Evolutionary conservation across 257 asterid genomes (phyloP).

Genomic region (Primulina tabacum): DNA sequence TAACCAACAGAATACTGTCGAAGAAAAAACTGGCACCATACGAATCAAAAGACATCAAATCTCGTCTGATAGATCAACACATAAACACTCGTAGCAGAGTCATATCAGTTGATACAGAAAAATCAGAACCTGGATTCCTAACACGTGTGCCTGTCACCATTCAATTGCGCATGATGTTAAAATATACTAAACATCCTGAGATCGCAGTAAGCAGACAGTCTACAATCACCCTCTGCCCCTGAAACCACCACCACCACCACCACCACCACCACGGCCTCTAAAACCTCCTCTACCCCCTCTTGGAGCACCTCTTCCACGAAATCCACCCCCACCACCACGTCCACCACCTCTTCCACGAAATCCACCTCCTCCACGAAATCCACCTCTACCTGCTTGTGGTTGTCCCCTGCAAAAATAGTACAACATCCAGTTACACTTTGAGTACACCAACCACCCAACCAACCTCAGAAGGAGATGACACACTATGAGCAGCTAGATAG

Average conservation of each 20-base stretch:
- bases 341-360: conserved; percentile 44
- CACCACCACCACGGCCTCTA: conserved; percentile 51
- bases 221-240: conserved; percentile 78
- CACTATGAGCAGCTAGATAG: neutral
- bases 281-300: conserved; percentile 73
- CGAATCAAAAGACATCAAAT: neutral
- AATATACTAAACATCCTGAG: neutral
- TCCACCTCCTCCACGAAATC: conserved; percentile 59
- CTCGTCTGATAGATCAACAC: neutral
- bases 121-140: neutral
- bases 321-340: conserved; percentile 51
- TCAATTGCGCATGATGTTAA: neutral
- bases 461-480: neutral
- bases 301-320: conserved; percentile 61
- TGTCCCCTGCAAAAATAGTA: conserved; percentile 45
- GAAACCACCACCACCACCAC: conserved; percentile 64
- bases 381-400: conserved; percentile 45
- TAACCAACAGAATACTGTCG: neutral
- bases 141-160: neutral
- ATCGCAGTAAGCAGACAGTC: conserved; percentile 11
- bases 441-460: too few species aligned
- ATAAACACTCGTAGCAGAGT: neutral
- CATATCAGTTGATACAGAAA: neutral
- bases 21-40: neutral
- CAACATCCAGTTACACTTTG: neutral